Evolutionary conservation across 2,329 filamentous ascomycete species (phyloP), one percentile per base, ranked within the genome.

Genomic region (Elsinoe australis): DNA sequence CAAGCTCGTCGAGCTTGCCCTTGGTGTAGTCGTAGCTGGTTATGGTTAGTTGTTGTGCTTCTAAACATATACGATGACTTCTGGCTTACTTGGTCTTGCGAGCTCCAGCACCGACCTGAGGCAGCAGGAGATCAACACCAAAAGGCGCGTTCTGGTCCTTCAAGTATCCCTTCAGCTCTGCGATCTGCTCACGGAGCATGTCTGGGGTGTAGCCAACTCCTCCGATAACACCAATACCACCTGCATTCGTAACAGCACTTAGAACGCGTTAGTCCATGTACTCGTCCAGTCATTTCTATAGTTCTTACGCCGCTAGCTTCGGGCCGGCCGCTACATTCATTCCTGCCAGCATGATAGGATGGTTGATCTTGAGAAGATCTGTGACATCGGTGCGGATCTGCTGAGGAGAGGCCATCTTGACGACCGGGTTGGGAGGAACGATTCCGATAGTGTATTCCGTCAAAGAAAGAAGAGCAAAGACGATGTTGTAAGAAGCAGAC

Each of bases 281-380:
- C n/a, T n/a, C n/a, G n/a, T n/a, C n/a, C n/a, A n/a, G n/a, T n/a
- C n/a, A n/a, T n/a, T n/a, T n/a, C n/a, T n/a, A n/a, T n/a, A n/a
- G n/a, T n/a, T n/a, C n/a, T n/a, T n/a, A n/a, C 38, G 92, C 92
- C 47, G 92, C 92, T 62, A 98, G 82, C 76, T 88, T 94, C 49
- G 92, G 92, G 44, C 92, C 92, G 52, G 92, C 92, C 50, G 92
- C 92, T 55, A 96, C 92, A 76, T 98, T 96, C 92, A 98, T 98
- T 67, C 92, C 92, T 59, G 92, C 92, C 54, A 98, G 82, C 62
- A 98, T 74, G 64, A 98, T 75, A 51, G 92, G 92, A 72, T 98
- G 92, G 68, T 94, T 87, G 79, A 98, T 96, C 76, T 87, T 86
- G 71, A 98, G 85, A 56, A 96, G 85, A 78, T 96, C 90, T 59